Percentiles rank a stretch among this genome's conserved stretches.
These are phyloP conservation scores for Capronia coronata DNA, from an alignment of 2,329 filamentous ascomycete genomes.

Conservation along the genomic window DNA sequence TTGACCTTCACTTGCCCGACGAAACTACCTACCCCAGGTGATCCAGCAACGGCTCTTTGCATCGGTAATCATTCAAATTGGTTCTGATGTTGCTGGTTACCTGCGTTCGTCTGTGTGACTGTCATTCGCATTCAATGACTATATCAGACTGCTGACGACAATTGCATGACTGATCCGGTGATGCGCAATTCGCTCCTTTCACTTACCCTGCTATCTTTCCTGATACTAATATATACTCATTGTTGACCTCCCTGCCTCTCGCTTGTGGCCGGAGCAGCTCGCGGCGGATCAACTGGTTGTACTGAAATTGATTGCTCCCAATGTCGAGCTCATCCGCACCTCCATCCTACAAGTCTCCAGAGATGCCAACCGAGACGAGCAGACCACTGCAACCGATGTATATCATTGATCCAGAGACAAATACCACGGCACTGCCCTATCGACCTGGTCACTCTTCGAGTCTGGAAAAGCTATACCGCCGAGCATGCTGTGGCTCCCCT, in stretches of 20 bases:
- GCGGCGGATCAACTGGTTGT: not conserved
- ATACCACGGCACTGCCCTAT: constrained; percentile 4
- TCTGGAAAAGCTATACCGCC: constrained; percentile 8
- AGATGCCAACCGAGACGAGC: not conserved
- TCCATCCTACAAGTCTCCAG: not conserved
- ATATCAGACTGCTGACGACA: not conserved
- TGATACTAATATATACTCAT: no score
- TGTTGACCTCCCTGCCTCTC: no score
- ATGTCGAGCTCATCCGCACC: not conserved
- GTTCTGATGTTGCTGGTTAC: not conserved
- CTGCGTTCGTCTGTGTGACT: not conserved
- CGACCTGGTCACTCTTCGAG: not conserved
- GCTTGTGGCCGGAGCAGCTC: not conserved
- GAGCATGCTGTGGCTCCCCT: constrained; percentile 9
- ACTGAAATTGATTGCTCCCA: not conserved
- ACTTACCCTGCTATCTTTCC: not conserved
- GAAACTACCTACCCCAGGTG: no score
- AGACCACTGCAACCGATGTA: constrained; percentile 5
- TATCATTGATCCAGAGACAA: constrained; percentile 10
- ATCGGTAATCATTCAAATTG: not conserved
- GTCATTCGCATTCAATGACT: not conserved
- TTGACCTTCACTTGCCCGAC: no score
- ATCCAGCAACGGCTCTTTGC: not conserved
- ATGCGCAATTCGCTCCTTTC: not conserved
- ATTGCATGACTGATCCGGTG: not conserved